Evolutionary conservation across 2,329 filamentous ascomycete species (phyloP), one percentile per base, ranked within the genome.

Genomic region (Apiospora sp.): DNA sequence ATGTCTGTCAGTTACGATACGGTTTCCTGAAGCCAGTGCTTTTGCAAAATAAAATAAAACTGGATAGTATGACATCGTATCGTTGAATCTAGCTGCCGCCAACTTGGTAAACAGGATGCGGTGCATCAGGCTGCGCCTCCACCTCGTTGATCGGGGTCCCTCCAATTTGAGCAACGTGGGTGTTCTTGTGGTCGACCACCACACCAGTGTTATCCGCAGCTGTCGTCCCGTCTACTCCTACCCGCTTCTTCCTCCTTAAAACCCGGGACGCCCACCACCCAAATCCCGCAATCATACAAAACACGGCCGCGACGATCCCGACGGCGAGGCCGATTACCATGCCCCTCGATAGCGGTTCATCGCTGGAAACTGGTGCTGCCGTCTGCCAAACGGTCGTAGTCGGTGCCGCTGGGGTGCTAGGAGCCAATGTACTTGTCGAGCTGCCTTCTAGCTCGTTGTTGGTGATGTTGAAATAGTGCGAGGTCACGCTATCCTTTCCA

Each of bases 381-480:
- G 46, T 49, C 46, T 49, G 46, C 46, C 46, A 49, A 6, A 49
- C 46, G 22, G 48, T 49, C 1, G 48, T 22, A 10, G 48, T 49
- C 19, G 19, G 6, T 10, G 8, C 6, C 6, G 19, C 4, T 10
- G 48, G 48, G 3, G 22, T 49, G n/a, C n/a, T n/a, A n/a, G n/a
- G n/a, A n/a, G n/a, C n/a, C n/a, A n/a, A n/a, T n/a, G n/a, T n/a
- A n/a, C n/a, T n/a, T n/a, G n/a, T n/a, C n/a, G n/a, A n/a, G n/a
- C n/a, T n/a, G n/a, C n/a, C n/a, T n/a, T n/a, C n/a, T n/a, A n/a
- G n/a, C n/a, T n/a, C n/a, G 22, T n/a, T 24, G 22, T 5, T 8
- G 48, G 48, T 49, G 48, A 49, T 49, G 48, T 49, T 49, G 48
- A 49, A 49, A 22, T 49, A 49, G 48, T 49, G 48, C 10, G 48